phyloP scores from a whole-genome alignment of 169 alveolate species.

The Plasmodium billcollinsi region DNA sequence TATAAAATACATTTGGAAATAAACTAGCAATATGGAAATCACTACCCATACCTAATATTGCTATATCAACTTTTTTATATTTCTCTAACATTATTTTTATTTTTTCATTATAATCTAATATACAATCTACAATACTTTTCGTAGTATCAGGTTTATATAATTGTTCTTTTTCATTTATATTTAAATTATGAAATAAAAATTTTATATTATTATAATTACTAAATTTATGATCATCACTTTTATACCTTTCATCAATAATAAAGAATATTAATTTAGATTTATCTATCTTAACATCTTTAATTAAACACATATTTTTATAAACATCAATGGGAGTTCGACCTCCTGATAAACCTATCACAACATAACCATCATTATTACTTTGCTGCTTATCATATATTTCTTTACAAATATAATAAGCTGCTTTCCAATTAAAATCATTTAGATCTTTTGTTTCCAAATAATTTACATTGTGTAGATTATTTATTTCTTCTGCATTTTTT shows the following conservation, averaged over 20 bases:
- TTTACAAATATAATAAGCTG: conserved; percentile 65
- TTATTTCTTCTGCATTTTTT: conserved; percentile 22
- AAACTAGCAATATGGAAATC: conserved; percentile 65
- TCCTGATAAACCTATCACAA: conserved; percentile 66
- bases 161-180: conserved; percentile 53
- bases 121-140: conserved; percentile 28
- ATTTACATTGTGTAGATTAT: conserved; percentile 44
- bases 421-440: conserved; percentile 34
- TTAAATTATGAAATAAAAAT: conserved; percentile 43
- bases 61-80: conserved; percentile 49
- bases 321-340: conserved; percentile 71
- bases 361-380: conserved; percentile 38
- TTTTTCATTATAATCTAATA: conserved; percentile 62
- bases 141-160: conserved; percentile 50
- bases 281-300: conserved; percentile 55
- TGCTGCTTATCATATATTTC: conserved; percentile 51
- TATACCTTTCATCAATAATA: conserved; percentile 67
- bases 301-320: conserved; percentile 49
- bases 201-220: conserved; percentile 67
- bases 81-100: conserved; percentile 34
- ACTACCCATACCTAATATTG: conserved; percentile 73
- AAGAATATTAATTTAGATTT: conserved; percentile 53
- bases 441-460: conserved; percentile 37
- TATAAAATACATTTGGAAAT: conserved; percentile 45
- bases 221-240: conserved; percentile 52